Base-by-base conservation (phyloP, 495 filamentous ascomycete species). In the Neurospora sp. region DNA sequence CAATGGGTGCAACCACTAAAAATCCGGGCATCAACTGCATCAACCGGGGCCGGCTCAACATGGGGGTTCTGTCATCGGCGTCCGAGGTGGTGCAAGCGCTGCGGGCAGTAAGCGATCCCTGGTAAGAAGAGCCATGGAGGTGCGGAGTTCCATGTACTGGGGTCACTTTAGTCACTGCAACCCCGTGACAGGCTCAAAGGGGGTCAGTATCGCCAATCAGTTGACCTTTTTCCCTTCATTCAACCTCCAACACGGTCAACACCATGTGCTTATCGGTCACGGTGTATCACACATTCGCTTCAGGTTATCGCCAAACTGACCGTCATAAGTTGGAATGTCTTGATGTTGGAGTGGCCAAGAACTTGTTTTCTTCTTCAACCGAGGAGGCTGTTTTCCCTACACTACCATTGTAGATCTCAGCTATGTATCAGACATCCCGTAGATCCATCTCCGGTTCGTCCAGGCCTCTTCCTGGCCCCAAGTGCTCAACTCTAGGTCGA, bases 171-270 rank as follows among this genome's bases (percentile, higher is more conserved):
- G 35, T 35, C 35, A 35, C 35, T 35, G 27, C 68, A 65, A 74
- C 77, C 76, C 53, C 74, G 78, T 80, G 78, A 79, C 78, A 73
- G 71, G 45, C 70, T 74, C 70, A 35, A 65, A 27, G 72, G 74
- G 74, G 72, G 73, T 73, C 68, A 72, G 61, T 40, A 59, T 72
- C 44, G 48, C 78, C 74, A 79, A 78, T 78, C 78, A 79, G 74
- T 77, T 75, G 74, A 78, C 53, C 53, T 3, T 16, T 65, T 61
- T 31, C 27, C 22, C 31, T 61, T 16, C 22, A 65, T 65, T 65
- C 31, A 35, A 65, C 53, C 53, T 65, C 22, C 53, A 20, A 44
- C 41, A 44, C 5, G 41, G 9, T 48, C 44, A 61, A 65, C 27
- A 65, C 53, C 53, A 65, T 35, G 53, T 65, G 53, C 53, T 65